Conservation (phyloP, 2,329 filamentous ascomycete species). For the Proliferodiscus dingleyae region DNA sequence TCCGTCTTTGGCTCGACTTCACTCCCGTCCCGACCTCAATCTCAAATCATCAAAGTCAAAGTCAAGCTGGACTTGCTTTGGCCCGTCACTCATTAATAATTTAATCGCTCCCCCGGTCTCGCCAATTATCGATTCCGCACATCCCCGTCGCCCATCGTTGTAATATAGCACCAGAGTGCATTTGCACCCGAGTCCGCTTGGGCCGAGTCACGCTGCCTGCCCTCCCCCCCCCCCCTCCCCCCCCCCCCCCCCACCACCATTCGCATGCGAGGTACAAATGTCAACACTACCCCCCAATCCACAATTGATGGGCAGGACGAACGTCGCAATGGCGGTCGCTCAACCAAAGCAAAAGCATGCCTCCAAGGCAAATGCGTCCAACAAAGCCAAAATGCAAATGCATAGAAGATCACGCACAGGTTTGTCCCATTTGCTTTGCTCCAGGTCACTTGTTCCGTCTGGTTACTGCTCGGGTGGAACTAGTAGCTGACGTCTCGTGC, state of each 20-base stretch:
- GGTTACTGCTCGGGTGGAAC: constrained; percentile 46
- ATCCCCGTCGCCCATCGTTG: constrained; percentile 25
- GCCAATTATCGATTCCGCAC: constrained; percentile 28
- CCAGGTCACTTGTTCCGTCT: constrained; percentile 26
- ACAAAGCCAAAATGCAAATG: constrained; percentile 76
- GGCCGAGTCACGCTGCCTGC: constrained; percentile 27
- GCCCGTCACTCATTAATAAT: constrained; percentile 36
- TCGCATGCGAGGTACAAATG: constrained; percentile 45
- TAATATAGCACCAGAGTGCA: constrained; percentile 20
- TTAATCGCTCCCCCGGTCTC: constrained; percentile 35
- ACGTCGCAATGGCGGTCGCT: constrained; percentile 52
- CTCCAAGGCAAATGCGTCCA: constrained; percentile 48
- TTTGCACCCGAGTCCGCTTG: constrained; percentile 20
- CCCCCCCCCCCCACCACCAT: too few relatives aligned
- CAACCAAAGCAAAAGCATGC: constrained; percentile 56
- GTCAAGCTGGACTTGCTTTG: constrained; percentile 34
- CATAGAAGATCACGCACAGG: constrained; percentile 92
- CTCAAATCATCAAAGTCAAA: constrained; percentile 27
- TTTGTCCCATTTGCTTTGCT: constrained; percentile 44
- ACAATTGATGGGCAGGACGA: constrained; percentile 34
- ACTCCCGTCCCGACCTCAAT: constrained; percentile 22
- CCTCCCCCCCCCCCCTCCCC: too few relatives aligned
- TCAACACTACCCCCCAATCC: constrained; percentile 61
- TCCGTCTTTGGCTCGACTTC: constrained; percentile 12
- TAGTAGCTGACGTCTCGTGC: constrained; percentile 38